Evolutionary conservation across 2,329 filamentous ascomycete genomes (phyloP).

Genomic region (Colletotrichum viniferum): DNA sequence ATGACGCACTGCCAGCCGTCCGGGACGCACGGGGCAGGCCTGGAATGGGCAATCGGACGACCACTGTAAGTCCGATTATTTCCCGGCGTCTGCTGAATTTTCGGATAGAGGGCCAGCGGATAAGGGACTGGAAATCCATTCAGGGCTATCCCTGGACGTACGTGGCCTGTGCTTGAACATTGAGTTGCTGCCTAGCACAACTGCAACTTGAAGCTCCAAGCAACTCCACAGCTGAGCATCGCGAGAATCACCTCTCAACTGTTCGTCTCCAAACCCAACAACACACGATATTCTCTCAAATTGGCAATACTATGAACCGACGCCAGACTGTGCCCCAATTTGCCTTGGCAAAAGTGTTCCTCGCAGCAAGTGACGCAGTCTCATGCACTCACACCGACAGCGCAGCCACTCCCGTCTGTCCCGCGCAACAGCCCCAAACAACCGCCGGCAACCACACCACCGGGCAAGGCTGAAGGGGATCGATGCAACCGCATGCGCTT

Average conservation of each 20-base stretch:
- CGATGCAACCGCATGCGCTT: not conserved
- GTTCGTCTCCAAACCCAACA: not conserved
- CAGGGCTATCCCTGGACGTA: not conserved
- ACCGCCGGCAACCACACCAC: not conserved
- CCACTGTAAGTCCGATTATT: not conserved
- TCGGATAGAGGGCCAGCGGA: not conserved
- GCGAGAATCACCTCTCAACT: not conserved
- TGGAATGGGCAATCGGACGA: not conserved
- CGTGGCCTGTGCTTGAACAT: not conserved
- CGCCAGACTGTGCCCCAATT: not conserved
- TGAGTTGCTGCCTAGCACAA: not conserved
- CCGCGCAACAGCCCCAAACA: not conserved
- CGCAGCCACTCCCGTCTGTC: not conserved
- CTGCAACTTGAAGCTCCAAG: not conserved
- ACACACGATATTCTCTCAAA: not conserved
- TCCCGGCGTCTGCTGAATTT: not conserved
- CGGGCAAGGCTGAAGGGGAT: slow-evolving; percentile 1
- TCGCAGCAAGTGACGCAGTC: not conserved
- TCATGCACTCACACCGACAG: not conserved
- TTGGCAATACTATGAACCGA: fast-evolving
- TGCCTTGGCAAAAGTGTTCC: not conserved
- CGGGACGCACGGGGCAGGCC: not conserved
- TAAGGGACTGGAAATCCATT: not conserved
- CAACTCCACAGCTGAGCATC: not conserved
- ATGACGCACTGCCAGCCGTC: slow-evolving; percentile 5